Percentiles rank a stretch among this genome's conserved stretches.
These are phyloP conservation scores for Cercospora sp. DNA, from an alignment of 2,329 filamentous ascomycete genomes.

Conservation along the genomic window DNA sequence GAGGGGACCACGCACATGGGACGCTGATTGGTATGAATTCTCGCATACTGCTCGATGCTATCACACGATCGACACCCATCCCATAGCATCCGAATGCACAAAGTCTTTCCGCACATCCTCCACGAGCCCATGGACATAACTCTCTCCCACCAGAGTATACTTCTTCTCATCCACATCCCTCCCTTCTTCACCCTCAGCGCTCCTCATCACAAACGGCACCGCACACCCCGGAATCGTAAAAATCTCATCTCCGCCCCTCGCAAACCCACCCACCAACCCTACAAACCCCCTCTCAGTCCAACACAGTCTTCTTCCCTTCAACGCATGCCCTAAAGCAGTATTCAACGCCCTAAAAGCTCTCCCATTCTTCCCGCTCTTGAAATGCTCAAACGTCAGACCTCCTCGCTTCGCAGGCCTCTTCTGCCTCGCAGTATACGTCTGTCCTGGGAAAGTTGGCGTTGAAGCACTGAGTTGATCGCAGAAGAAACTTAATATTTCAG, in stretches of 20 bases:
- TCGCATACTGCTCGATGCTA: neutral
- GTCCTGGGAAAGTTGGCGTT: neutral
- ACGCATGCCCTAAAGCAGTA: neutral
- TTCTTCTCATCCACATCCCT: neutral
- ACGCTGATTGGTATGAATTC: no score
- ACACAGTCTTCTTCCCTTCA: neutral
- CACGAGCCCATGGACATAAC: neutral
- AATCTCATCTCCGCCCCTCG: neutral
- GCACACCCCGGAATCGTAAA: neutral
- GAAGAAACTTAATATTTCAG: neutral
- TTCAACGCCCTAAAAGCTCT: neutral
- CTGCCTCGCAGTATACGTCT: neutral
- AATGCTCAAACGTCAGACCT: neutral
- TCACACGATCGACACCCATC: neutral
- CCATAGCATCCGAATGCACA: no score
- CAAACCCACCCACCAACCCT: neutral
- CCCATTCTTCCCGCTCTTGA: neutral
- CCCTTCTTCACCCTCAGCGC: neutral
- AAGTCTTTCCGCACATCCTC: neutral
- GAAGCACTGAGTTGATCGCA: neutral
- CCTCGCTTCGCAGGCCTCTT: neutral
- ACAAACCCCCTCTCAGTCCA: neutral
- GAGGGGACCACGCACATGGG: no score
- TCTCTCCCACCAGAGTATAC: neutral
- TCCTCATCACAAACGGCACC: constrained; percentile 1